Conservation (phyloP, 495 filamentous ascomycete species). For the Aspergillus nidulans region DNA sequence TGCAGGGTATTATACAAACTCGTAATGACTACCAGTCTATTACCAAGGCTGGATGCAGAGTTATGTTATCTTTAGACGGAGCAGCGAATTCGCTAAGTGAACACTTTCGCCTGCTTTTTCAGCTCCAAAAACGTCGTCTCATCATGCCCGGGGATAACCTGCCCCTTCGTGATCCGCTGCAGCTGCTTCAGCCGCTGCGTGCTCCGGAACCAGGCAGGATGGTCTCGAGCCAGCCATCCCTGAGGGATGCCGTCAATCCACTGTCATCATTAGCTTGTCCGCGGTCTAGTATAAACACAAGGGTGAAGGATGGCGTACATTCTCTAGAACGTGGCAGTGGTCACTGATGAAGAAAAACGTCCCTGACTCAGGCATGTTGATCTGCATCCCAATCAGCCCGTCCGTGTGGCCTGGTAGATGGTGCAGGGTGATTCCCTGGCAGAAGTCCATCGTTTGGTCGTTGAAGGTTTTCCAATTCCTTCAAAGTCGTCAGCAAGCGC, state of each 20-base stretch:
- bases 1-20: too few species aligned
- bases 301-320: background rate
- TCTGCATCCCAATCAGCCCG: slow-evolving; percentile 13
- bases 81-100: slow-evolving; percentile 4
- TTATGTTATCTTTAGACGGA: too few species aligned
- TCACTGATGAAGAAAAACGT: slow-evolving; percentile 13
- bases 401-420: slow-evolving; percentile 10
- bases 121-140: slow-evolving; percentile 10
- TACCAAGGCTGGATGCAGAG: too few species aligned
- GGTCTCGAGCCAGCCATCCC: slow-evolving; percentile 13
- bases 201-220: slow-evolving; percentile 14
- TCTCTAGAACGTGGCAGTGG: slow-evolving; percentile 13
- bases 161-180: slow-evolving; percentile 11
- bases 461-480: slow-evolving; percentile 12
- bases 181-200: slow-evolving; percentile 14
- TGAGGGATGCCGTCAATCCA: slow-evolving; percentile 14
- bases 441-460: slow-evolving; percentile 6
- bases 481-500: background rate
- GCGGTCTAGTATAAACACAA: background rate
- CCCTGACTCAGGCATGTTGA: slow-evolving; percentile 11
- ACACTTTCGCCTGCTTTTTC: slow-evolving; percentile 8
- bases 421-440: slow-evolving; percentile 10
- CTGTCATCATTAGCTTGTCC: background rate
- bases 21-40: too few species aligned
- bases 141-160: slow-evolving; percentile 13